A percentile compares a stretch with the other conserved stretches of the same genome.
These are phyloP conservation scores for Amanita molliuscula DNA, from an alignment of 768 basidiomycete species.

Conservation along the genomic window DNA sequence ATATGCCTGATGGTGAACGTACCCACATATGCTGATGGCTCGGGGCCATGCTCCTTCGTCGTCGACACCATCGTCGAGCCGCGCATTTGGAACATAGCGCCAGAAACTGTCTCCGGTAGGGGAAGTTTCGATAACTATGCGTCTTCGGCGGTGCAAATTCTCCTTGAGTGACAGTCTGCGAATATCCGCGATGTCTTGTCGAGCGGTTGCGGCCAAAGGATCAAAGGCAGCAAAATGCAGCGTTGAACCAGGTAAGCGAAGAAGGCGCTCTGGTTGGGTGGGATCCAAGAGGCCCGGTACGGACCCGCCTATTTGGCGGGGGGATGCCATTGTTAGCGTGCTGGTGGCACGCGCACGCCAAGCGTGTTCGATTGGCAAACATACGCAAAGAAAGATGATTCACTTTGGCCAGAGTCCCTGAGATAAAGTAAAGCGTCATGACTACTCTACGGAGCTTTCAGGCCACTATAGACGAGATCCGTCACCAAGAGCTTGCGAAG, in stretches of 20 bases:
- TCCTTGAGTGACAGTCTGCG: slow-evolving; percentile 33
- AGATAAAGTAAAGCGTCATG: too few species aligned
- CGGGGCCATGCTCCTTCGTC: slow-evolving; percentile 71
- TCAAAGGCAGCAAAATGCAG: slow-evolving; percentile 73
- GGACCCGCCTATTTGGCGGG: slow-evolving; percentile 25
- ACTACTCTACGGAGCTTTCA: slow-evolving; percentile 55
- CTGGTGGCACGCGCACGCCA: neutral
- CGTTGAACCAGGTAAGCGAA: slow-evolving; percentile 46
- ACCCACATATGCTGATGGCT: slow-evolving; percentile 61
- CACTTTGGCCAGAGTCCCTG: too few species aligned
- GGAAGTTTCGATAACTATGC: slow-evolving; percentile 62
- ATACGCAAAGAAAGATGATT: neutral
- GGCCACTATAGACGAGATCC: slow-evolving; percentile 70
- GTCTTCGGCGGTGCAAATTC: slow-evolving; percentile 48
- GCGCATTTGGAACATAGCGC: slow-evolving; percentile 72
- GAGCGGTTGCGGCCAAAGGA: slow-evolving; percentile 47
- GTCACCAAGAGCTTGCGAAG: slow-evolving; percentile 53
- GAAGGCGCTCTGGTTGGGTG: slow-evolving; percentile 48
- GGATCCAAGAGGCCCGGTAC: slow-evolving; percentile 59
- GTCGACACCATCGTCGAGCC: slow-evolving; percentile 38
- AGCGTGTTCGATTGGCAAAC: neutral
- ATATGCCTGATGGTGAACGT: slow-evolving; percentile 15
- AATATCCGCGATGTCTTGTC: slow-evolving; percentile 21
- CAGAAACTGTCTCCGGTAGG: slow-evolving; percentile 48
- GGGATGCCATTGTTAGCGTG: neutral